Conservation (phyloP, 2,329 filamentous ascomycete species). For the Cladorrhinum sp. region DNA sequence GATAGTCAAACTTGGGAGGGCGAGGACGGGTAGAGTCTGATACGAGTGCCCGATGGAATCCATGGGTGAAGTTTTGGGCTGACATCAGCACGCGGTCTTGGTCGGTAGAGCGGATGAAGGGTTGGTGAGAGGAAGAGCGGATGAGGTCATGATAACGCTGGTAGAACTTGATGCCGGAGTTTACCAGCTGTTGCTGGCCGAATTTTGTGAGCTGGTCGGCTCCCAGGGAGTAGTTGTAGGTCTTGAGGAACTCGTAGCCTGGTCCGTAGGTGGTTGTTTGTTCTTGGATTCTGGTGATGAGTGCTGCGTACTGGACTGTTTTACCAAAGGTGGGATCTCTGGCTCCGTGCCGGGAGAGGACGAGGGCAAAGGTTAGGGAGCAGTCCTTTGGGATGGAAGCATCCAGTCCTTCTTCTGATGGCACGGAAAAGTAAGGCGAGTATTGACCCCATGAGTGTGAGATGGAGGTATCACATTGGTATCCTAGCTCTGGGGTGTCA, state of each 20-base stretch:
- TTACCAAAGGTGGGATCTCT: conserved; percentile 74
- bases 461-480: conserved; percentile 59
- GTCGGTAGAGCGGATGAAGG: conserved; percentile 45
- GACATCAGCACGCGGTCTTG: conserved; percentile 49
- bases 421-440: conserved; percentile 76
- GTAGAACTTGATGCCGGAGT: conserved; percentile 76
- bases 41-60: conserved; percentile 61
- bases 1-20: conserved; percentile 53
- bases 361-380: conserved; percentile 72
- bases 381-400: conserved; percentile 63
- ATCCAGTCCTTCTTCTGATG: conserved; percentile 59
- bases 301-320: conserved; percentile 58
- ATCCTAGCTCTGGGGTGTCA: conserved; percentile 55
- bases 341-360: conserved; percentile 81
- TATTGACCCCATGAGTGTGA: conserved; percentile 83
- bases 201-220: conserved; percentile 56
- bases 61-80: conserved; percentile 70
- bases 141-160: conserved; percentile 65
- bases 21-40: conserved; percentile 35
- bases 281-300: conserved; percentile 64
- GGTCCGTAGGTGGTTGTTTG: conserved; percentile 54
- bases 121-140: conserved; percentile 45
- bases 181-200: conserved; percentile 66
- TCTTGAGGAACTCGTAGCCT: conserved; percentile 66
- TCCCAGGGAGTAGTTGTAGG: conserved; percentile 66